These are phyloP conservation scores for Asterionellopsis glacialis DNA, from an alignment of 108 stramenopile genomes.

Conservation along the genomic window DNA sequence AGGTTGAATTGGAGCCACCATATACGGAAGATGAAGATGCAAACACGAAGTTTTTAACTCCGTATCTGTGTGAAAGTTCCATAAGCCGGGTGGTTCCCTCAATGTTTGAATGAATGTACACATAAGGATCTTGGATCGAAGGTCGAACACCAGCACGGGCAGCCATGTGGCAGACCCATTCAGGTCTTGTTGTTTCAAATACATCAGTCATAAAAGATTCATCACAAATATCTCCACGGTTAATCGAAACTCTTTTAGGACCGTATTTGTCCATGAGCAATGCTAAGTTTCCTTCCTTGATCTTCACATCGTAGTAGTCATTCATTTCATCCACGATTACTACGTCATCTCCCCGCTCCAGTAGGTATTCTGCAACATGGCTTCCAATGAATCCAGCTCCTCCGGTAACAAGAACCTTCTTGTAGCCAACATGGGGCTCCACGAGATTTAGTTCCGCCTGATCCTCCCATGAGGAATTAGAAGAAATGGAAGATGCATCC, in stretches of 20 bases:
- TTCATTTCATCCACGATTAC: constrained; percentile 93
- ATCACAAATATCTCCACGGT: constrained; percentile 66
- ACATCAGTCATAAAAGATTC: constrained; percentile 57
- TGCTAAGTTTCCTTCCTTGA: constrained; percentile 77
- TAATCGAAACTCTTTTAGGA: neutral
- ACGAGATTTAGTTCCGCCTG: constrained; percentile 4
- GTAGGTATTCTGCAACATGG: constrained; percentile 63
- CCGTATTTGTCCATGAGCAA: neutral
- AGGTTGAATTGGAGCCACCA: constrained; percentile 80
- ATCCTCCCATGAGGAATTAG: too few relatives aligned
- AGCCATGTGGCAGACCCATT: constrained; percentile 91
- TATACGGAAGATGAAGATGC: constrained; percentile 89
- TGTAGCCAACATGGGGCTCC: constrained; percentile 42
- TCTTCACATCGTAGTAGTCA: constrained; percentile 84
- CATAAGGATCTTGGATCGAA: constrained; percentile 87
- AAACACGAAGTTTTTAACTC: constrained; percentile 81
- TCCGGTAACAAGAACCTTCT: constrained; percentile 89
- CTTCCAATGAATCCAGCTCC: constrained; percentile 91
- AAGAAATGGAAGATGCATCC: too few relatives aligned
- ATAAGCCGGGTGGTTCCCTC: constrained; percentile 82
- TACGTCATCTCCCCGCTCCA: constrained; percentile 83
- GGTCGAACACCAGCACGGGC: constrained; percentile 89
- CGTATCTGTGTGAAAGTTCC: constrained; percentile 63
- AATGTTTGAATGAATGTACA: constrained; percentile 92
- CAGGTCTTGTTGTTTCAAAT: constrained; percentile 53